Percentiles rank a stretch among this genome's conserved stretches.
Conservation (phyloP, 2,329 filamentous ascomycete genomes). For the Paracoccidioides lutzii region DNA sequence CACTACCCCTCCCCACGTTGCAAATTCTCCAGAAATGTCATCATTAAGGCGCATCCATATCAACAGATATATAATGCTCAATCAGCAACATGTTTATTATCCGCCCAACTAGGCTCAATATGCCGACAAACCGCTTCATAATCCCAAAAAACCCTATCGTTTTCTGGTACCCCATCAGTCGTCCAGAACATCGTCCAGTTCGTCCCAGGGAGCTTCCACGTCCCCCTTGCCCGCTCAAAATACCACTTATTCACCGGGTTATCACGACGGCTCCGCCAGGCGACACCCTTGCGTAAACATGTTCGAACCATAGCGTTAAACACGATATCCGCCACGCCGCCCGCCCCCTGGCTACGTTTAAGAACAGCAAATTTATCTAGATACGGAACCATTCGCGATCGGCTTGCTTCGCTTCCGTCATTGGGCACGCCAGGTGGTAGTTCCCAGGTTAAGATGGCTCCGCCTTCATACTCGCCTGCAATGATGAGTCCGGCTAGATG, state of each 20-base stretch:
- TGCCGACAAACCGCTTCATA: constrained; percentile 64
- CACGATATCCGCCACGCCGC: constrained; percentile 86
- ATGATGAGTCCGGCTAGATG: constrained; percentile 86
- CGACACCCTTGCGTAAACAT: constrained; percentile 79
- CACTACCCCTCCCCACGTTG: not conserved
- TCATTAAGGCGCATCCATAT: no score
- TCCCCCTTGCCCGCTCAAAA: constrained; percentile 78
- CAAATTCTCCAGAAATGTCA: not conserved
- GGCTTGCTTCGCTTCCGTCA: constrained; percentile 39
- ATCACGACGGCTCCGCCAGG: constrained; percentile 78
- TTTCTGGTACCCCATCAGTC: constrained; percentile 48
- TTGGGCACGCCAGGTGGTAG: constrained; percentile 49
- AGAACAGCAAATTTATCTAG: constrained; percentile 95
- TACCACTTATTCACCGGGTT: constrained; percentile 99
- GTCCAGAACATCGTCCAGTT: constrained; percentile 99
- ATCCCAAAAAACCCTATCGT: constrained; percentile 46
- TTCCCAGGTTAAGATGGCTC: constrained; percentile 92
- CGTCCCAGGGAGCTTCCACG: constrained; percentile 64
- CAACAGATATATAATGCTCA: constrained; percentile 20
- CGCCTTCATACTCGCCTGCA: constrained; percentile 91
- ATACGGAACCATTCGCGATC: constrained; percentile 67
- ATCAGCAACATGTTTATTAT: constrained; percentile 40
- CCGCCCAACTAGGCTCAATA: constrained; percentile 38
- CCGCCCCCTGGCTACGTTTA: constrained; percentile 73
- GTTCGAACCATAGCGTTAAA: constrained; percentile 90